Percentiles rank a stretch among this genome's conserved stretches.
phyloP scores from a whole-genome alignment of 2,329 filamentous ascomycete genomes.

The Aspergillus niger region DNA sequence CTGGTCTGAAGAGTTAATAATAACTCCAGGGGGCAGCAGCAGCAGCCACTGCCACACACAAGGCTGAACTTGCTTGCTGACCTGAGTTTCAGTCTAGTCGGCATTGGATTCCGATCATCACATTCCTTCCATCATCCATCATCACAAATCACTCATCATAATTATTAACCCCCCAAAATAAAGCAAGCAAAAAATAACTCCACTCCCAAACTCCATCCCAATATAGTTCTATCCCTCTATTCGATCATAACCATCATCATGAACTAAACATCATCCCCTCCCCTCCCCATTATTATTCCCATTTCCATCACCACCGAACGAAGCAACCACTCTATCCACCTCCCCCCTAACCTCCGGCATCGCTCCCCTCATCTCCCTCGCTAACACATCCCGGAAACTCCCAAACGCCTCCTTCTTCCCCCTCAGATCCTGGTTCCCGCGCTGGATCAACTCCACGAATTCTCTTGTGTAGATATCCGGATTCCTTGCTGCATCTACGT shows the following conservation, averaged over 20 bases:
- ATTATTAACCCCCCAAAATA: neutral
- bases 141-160: neutral
- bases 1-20: neutral
- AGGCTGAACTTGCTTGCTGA: neutral
- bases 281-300: neutral
- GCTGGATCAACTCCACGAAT: constrained; percentile 65
- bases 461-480: constrained; percentile 68
- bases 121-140: neutral
- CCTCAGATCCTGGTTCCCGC: constrained; percentile 63
- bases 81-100: neutral
- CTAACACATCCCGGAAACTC: constrained; percentile 60
- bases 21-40: neutral
- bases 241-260: too few species aligned
- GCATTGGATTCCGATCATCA: neutral
- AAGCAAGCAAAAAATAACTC: constrained; percentile 15
- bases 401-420: constrained; percentile 63
- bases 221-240: neutral
- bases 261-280: neutral
- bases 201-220: neutral
- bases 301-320: neutral
- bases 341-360: constrained; percentile 51
- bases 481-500: constrained; percentile 64
- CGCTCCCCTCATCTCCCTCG: constrained; percentile 58
- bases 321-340: neutral
- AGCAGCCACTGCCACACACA: neutral